These are phyloP conservation scores for Entrophospora sp. DNA, from an alignment of 192 early-diverging fungal species.

Conservation along the genomic window DNA sequence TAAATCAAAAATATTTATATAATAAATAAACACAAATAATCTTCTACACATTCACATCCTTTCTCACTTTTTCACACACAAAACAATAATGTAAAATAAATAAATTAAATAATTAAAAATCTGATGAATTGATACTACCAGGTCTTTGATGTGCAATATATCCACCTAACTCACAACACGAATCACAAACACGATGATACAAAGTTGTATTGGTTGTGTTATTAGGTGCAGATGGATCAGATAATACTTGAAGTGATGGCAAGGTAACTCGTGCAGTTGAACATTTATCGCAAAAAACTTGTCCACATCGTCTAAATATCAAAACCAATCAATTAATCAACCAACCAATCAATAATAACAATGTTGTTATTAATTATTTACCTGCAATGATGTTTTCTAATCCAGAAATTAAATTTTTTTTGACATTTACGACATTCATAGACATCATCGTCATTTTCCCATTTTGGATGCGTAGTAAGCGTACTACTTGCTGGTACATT, in stretches of 20 bases:
- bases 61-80: too few relatives aligned
- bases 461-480: constrained; percentile 25
- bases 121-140: too few relatives aligned
- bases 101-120: too few relatives aligned
- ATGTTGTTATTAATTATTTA: background rate
- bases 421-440: constrained; percentile 58
- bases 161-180: background rate
- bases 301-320: constrained; percentile 30
- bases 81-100: too few relatives aligned
- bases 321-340: background rate
- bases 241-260: background rate
- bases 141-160: background rate
- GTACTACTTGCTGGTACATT: background rate
- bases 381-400: constrained; percentile 85
- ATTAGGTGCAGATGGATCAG: constrained; percentile 1
- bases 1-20: too few relatives aligned
- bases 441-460: constrained; percentile 72
- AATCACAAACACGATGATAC: constrained; percentile 13
- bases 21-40: too few relatives aligned
- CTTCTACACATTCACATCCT: too few relatives aligned
- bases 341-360: too few relatives aligned
- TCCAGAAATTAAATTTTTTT: constrained; percentile 64
- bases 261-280: background rate
- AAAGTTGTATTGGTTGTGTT: background rate
- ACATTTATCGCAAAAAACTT: constrained; percentile 18